Conservation (phyloP, 192 early-diverging fungal genomes). For the Mortierella claussenii region DNA sequence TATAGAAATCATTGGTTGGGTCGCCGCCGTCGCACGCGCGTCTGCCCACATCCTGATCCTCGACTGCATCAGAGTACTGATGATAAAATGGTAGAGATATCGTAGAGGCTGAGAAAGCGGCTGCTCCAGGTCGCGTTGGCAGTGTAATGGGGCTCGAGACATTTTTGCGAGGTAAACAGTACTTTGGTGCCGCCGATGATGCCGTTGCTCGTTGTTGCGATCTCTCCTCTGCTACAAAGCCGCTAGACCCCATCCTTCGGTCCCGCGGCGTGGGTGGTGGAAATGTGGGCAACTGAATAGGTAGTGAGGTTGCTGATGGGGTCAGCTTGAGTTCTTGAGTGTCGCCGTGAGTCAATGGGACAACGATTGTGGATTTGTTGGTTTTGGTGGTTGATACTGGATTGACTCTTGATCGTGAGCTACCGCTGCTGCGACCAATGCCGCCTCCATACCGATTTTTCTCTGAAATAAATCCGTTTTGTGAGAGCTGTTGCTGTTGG, state of each 20-base stretch:
- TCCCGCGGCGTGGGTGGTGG: conserved; percentile 15
- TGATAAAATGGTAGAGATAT: background rate
- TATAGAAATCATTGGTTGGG: conserved; percentile 7
- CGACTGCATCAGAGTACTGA: background rate
- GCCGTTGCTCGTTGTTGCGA: background rate
- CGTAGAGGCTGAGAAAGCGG: background rate
- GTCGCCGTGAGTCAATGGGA: too few relatives aligned
- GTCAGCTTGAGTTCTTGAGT: background rate
- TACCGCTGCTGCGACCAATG: background rate
- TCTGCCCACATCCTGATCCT: background rate
- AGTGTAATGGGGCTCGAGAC: background rate
- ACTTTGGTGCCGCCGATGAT: background rate
- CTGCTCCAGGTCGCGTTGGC: background rate
- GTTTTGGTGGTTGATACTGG: background rate
- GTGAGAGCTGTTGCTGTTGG: background rate
- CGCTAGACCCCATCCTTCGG: background rate
- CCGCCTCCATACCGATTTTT: background rate
- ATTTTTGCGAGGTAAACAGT: background rate
- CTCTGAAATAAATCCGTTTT: background rate
- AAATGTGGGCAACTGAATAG: conserved; percentile 7
- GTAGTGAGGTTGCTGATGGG: conserved; percentile 4
- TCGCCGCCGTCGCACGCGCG: too few relatives aligned
- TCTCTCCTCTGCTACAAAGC: background rate
- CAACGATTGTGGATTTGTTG: background rate
- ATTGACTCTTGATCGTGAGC: background rate